Conservation (phyloP, 768 basidiomycete species). For the Phaffia australis region DNA sequence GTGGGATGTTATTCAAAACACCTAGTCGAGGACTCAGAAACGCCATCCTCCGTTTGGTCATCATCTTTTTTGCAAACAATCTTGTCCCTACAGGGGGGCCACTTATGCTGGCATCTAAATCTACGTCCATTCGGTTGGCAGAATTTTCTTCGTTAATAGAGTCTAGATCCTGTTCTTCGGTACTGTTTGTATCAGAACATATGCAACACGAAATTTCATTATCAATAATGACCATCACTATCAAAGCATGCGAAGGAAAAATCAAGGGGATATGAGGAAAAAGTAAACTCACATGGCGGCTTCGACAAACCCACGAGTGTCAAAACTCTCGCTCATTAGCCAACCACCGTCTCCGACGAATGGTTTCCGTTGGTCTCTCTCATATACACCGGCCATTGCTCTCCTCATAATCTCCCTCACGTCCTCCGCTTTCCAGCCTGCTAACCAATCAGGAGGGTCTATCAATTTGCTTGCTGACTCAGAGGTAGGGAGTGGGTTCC, state of each 20-base stretch:
- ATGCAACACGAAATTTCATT: not conserved
- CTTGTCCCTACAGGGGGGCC: slow-evolving; percentile 21
- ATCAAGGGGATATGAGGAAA: not conserved
- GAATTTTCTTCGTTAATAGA: slow-evolving; percentile 1
- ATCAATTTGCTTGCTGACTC: slow-evolving; percentile 33
- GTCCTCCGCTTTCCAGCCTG: slow-evolving; percentile 52
- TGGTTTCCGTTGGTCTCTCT: slow-evolving; percentile 64
- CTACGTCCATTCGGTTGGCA: slow-evolving; percentile 16
- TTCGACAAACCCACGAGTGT: slow-evolving; percentile 64
- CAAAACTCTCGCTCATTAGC: slow-evolving; percentile 54
- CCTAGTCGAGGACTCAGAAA: slow-evolving; percentile 74
- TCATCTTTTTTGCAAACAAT: slow-evolving; percentile 29
- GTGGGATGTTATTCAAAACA: slow-evolving; percentile 65
- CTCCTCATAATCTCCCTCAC: slow-evolving; percentile 61
- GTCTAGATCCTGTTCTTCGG: slow-evolving; percentile 46
- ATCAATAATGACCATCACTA: not conserved
- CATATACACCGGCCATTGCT: slow-evolving; percentile 69
- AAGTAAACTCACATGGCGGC: slow-evolving; percentile 60
- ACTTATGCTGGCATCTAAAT: slow-evolving; percentile 28
- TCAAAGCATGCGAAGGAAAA: not conserved
- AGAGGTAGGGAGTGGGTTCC: slow-evolving; percentile 46
- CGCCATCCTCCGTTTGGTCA: slow-evolving; percentile 60
- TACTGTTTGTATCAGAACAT: slow-evolving; percentile 38
- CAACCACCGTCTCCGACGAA: slow-evolving; percentile 80
- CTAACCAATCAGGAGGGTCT: slow-evolving; percentile 11